Evolutionary conservation across 2,329 filamentous ascomycete species (phyloP).

Genomic region (Fusarium buharicum): DNA sequence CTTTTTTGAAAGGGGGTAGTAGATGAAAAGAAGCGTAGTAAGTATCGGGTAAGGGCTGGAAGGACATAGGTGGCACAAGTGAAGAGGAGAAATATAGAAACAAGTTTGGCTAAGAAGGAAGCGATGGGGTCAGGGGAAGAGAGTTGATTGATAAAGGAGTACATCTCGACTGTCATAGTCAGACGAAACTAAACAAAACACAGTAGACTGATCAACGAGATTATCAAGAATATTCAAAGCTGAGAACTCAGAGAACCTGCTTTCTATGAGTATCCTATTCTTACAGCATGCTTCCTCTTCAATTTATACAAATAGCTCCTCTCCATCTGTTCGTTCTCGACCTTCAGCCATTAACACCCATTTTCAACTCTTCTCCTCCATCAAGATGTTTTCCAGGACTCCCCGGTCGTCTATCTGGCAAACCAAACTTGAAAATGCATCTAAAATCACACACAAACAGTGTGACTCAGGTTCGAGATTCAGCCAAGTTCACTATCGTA

Average conservation of each 20-base stretch:
- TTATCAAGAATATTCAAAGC: background rate
- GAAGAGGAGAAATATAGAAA: slow-evolving; percentile 22
- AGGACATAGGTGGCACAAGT: slow-evolving; percentile 9
- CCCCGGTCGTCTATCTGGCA: background rate
- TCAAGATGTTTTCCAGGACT: background rate
- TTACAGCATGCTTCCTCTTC: background rate
- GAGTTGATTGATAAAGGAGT: background rate
- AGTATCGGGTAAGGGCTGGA: slow-evolving; percentile 5
- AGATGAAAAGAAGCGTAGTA: slow-evolving; percentile 6
- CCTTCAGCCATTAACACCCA: background rate
- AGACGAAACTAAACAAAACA: background rate
- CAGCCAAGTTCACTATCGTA: slow-evolving; percentile 1
- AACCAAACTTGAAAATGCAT: background rate
- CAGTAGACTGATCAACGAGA: background rate
- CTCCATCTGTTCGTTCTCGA: background rate
- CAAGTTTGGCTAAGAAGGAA: slow-evolving; percentile 14
- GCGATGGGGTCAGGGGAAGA: slow-evolving; percentile 9
- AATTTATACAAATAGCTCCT: slow-evolving; percentile 17
- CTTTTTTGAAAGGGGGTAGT: slow-evolving; percentile 20
- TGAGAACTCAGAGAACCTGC: background rate
- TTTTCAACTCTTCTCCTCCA: background rate
- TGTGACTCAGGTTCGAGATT: background rate
- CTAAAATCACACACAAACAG: background rate
- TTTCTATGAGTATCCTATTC: background rate
- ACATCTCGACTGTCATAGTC: slow-evolving; percentile 3